Evolutionary conservation across 805 yeast species (phyloP).

Genomic region (Middelhovenomyces tepae): DNA sequence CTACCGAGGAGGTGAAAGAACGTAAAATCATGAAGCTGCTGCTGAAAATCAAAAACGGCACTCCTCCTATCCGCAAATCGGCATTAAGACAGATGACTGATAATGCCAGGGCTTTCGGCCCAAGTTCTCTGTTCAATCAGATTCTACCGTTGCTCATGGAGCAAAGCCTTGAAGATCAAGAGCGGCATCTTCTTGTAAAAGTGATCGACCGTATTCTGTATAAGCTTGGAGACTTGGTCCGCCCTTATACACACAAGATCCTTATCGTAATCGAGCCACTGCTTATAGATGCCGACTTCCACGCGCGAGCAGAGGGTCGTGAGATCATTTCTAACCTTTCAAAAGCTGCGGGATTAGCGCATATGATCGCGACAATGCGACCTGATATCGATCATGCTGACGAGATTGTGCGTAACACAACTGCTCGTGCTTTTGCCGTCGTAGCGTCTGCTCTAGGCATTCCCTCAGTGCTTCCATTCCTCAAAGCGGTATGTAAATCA

Average conservation of each 20-base stretch:
- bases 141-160: slow-evolving; percentile 73
- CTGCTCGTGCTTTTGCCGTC: slow-evolving; percentile 75
- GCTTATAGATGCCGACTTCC: slow-evolving; percentile 66
- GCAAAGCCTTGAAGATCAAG: slow-evolving; percentile 64
- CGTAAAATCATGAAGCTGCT: slow-evolving; percentile 53
- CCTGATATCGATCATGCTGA: slow-evolving; percentile 79
- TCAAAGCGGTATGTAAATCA: slow-evolving; percentile 70
- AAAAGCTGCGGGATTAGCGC: slow-evolving; percentile 73
- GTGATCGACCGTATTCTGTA: slow-evolving; percentile 60
- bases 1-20: slow-evolving; percentile 49
- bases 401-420: slow-evolving; percentile 66
- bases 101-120: slow-evolving; percentile 56
- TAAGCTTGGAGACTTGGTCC: slow-evolving; percentile 52
- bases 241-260: slow-evolving; percentile 68
- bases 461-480: slow-evolving; percentile 62
- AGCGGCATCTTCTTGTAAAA: slow-evolving; percentile 74
- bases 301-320: slow-evolving; percentile 68
- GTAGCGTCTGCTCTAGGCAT: slow-evolving; percentile 76
- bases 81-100: slow-evolving; percentile 62
- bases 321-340: slow-evolving; percentile 69
- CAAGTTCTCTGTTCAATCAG: slow-evolving; percentile 56
- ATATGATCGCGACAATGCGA: slow-evolving; percentile 67
- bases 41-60: slow-evolving; percentile 69
- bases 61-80: slow-evolving; percentile 54
- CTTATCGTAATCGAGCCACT: slow-evolving; percentile 70